Conservation (phyloP, 1,284 basidiomycete genomes). For the Mycosarcoma mackinlayi region DNA sequence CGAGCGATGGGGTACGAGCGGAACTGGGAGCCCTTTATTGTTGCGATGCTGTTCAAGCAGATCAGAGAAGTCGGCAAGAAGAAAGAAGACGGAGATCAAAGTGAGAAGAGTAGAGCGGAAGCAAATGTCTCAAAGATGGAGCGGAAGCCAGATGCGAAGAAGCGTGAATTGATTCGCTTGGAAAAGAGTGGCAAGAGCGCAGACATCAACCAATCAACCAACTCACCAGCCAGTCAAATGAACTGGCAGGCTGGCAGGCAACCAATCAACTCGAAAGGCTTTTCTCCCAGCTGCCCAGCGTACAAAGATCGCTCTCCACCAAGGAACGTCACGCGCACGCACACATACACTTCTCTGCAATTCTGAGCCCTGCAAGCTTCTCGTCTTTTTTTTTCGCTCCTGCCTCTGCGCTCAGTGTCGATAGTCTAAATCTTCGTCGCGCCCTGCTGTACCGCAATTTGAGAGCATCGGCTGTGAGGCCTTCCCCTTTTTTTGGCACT, state of each 20-base stretch:
- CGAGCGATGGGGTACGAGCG: too few species aligned
- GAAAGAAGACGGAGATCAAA: conserved; percentile 1
- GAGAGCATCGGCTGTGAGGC: neutral
- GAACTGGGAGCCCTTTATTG: too few species aligned
- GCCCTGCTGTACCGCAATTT: neutral
- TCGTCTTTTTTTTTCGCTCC: neutral
- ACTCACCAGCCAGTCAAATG: too few species aligned
- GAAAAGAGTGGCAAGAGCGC: conserved; percentile 24
- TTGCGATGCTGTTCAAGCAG: too few species aligned
- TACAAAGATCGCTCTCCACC: too few species aligned
- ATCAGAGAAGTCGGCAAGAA: neutral
- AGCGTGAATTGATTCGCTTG: neutral
- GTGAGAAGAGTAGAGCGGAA: conserved; percentile 1
- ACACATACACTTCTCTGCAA: neutral
- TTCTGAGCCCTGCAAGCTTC: neutral
- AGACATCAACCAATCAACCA: conserved; percentile 4
- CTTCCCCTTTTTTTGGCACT: neutral
- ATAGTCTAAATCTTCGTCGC: neutral
- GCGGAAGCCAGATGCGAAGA: conserved; percentile 12
- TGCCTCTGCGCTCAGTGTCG: neutral
- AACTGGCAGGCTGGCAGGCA: conserved; percentile 1
- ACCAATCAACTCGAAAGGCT: conserved; percentile 10
- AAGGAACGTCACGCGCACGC: neutral
- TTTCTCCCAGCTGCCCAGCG: too few species aligned
- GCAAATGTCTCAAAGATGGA: neutral